Evolutionary conservation across 257 asterid genomes (phyloP).

Genomic region (Lithospermum erythrorhizon): DNA sequence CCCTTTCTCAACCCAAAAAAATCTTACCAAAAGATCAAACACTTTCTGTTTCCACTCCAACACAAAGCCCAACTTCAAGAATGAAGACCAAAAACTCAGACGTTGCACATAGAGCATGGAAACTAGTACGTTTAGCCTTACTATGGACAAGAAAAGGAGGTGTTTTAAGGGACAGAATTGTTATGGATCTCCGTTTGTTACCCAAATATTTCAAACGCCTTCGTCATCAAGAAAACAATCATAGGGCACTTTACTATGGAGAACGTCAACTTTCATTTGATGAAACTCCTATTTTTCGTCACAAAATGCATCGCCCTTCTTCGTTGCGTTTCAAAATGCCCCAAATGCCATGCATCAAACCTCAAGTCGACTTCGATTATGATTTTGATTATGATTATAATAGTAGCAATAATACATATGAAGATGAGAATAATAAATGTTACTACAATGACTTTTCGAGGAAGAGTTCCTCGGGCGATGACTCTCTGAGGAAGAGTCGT

Average conservation of each 20-base stretch:
- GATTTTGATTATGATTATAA: slow-evolving; percentile 38
- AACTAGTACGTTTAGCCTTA: slow-evolving; percentile 42
- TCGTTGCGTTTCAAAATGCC: slow-evolving; percentile 47
- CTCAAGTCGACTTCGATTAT: slow-evolving; percentile 46
- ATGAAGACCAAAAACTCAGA: slow-evolving; percentile 19
- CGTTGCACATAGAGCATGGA: slow-evolving; percentile 42
- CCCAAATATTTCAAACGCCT: slow-evolving; percentile 41
- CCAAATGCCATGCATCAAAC: slow-evolving; percentile 51
- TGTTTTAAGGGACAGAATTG: slow-evolving; percentile 23
- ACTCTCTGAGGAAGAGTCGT: too few species aligned
- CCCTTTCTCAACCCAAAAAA: too few species aligned
- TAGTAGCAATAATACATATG: neutral
- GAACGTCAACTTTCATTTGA: slow-evolving; percentile 62
- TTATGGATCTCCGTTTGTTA: slow-evolving; percentile 17
- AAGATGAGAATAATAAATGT: neutral
- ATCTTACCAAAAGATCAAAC: neutral
- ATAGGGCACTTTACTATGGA: slow-evolving; percentile 29
- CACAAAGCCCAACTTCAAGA: slow-evolving; percentile 15
- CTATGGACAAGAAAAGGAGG: slow-evolving; percentile 58
- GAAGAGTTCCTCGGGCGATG: too few species aligned
- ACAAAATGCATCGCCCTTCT: slow-evolving; percentile 3
- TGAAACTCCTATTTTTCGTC: slow-evolving; percentile 44
- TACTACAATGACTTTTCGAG: neutral
- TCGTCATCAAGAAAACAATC: slow-evolving; percentile 16
- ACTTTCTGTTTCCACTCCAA: neutral